Evolutionary conservation across 768 basidiomycete genomes (phyloP), one percentile per base, ranked within the genome.

Genomic region (Butyriboletus loyo): DNA sequence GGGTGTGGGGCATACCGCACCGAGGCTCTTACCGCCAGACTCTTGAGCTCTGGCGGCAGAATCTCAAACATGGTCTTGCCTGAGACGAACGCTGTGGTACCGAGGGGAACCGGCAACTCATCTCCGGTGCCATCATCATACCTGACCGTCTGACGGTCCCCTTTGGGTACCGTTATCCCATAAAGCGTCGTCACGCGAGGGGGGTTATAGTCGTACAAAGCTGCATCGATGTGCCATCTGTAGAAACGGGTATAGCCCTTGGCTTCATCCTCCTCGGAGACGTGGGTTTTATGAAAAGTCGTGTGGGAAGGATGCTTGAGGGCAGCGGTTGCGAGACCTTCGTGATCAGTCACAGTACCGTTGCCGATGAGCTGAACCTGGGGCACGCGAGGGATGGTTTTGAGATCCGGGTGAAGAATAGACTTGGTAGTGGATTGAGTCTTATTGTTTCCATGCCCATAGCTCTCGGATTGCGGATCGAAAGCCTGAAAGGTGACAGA

Each of bases 291-390:
- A 76, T 96, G 93, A 73, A 95, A 96, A 4, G 85, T 87, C 42
- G 78, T 83, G 70, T 95, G 92, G 45, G 81, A 83, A 3, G 91
- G 92, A 66, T 96, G 92, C 70, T 88, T 92, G 64, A 96, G 81
- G 67, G 77, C 82, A 17, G 86, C 86, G 62, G 83, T 79, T 1
- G 83, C 82, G 21, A 93, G 78, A 9, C 91, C 91, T 67, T 91
- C 87, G 73, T 92, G 86, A 65, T 87, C 72, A 61, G 84, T 84
- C 11, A 92, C 85, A 0, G 73, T 80, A 7, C 93, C 92, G 62
- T 94, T 93, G 8, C 92, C 92, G 64, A 95, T 94, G 49, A 95
- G 83, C 67, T 96, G 93, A 1, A 96, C 93, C 64, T 94, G 89
- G 1, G 90, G 89, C 1, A 88, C 84, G 22, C 86, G 80, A 1